These are phyloP conservation scores for Rhexocercosporidium sp. DNA, from an alignment of 2,329 filamentous ascomycete species.

Conservation along the genomic window DNA sequence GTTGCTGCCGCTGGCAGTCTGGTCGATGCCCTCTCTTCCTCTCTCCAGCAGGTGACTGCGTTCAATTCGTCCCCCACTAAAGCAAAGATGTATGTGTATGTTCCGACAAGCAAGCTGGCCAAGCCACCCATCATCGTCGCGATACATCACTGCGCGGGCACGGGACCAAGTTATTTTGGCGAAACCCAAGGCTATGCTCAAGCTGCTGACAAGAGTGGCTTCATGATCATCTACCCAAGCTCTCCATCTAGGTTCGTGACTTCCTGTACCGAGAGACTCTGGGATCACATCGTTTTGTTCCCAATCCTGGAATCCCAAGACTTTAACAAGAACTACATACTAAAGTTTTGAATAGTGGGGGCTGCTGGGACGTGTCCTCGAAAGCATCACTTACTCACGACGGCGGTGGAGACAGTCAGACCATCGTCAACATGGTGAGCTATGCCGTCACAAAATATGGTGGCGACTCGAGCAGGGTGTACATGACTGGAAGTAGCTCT, in stretches of 20 bases:
- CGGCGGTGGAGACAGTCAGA: constrained; percentile 60
- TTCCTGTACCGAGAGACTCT: no score
- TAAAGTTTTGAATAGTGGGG: no score
- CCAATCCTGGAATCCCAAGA: no score
- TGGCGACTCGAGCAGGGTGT: constrained; percentile 56
- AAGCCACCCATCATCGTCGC: constrained; percentile 35
- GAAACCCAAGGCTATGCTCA: constrained; percentile 51
- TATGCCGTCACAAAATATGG: constrained; percentile 58
- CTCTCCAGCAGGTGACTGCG: constrained; percentile 25
- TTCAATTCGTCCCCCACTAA: constrained; percentile 26
- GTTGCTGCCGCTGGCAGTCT: no score
- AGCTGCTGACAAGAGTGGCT: constrained; percentile 59
- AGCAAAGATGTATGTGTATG: constrained; percentile 29
- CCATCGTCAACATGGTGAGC: constrained; percentile 63
- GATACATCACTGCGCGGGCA: constrained; percentile 45
- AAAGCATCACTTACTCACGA: constrained; percentile 54
- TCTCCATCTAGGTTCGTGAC: no score
- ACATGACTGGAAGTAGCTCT: constrained; percentile 55
- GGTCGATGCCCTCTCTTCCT: constrained; percentile 15
- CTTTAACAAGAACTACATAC: no score
- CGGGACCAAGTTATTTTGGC: constrained; percentile 42
- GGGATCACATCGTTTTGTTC: no score
- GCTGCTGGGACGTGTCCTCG: constrained; percentile 65
- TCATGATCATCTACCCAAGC: constrained; percentile 64
- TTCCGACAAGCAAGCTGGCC: constrained; percentile 27